Conservation (phyloP, 2,329 filamentous ascomycete species). For the Dryadomyces quercus-mongolicae region DNA sequence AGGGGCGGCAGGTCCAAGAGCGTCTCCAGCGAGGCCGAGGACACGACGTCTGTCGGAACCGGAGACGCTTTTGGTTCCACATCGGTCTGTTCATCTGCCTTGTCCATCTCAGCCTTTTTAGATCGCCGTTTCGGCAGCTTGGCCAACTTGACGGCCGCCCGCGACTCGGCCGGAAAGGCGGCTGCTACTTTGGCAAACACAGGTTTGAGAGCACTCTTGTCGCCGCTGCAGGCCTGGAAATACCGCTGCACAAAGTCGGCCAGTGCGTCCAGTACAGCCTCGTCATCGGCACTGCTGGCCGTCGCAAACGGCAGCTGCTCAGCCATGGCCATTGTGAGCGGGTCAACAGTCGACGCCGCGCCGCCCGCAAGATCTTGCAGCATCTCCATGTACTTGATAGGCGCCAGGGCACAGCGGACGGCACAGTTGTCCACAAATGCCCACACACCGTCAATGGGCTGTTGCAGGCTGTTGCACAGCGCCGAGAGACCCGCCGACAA, state of each 20-base stretch:
- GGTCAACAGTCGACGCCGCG: conserved; percentile 33
- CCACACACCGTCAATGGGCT: conserved; percentile 34
- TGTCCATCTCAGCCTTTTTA: background rate
- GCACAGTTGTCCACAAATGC: conserved; percentile 74
- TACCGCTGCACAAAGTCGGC: conserved; percentile 46
- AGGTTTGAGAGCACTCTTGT: conserved; percentile 28
- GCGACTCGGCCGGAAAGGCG: conserved; percentile 24
- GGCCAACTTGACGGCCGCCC: conserved; percentile 10
- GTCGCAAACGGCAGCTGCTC: conserved; percentile 69
- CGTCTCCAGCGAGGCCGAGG: conserved; percentile 39
- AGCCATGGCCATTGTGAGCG: conserved; percentile 54
- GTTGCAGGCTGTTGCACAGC: conserved; percentile 28
- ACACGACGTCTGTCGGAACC: background rate
- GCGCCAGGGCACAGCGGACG: conserved; percentile 58
- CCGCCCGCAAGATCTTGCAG: conserved; percentile 38
- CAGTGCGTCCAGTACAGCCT: conserved; percentile 31
- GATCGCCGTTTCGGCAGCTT: conserved; percentile 1
- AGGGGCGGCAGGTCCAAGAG: conserved; percentile 37
- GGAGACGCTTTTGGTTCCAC: background rate
- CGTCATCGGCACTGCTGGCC: conserved; percentile 25
- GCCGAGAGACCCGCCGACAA: conserved; percentile 25
- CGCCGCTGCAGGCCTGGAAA: conserved; percentile 33
- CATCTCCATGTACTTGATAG: conserved; percentile 73
- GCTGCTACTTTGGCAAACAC: conserved; percentile 29
- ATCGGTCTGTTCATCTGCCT: background rate